Conservation (phyloP, 257 asterid species). For the Dorcoceras hygrometricum region DNA sequence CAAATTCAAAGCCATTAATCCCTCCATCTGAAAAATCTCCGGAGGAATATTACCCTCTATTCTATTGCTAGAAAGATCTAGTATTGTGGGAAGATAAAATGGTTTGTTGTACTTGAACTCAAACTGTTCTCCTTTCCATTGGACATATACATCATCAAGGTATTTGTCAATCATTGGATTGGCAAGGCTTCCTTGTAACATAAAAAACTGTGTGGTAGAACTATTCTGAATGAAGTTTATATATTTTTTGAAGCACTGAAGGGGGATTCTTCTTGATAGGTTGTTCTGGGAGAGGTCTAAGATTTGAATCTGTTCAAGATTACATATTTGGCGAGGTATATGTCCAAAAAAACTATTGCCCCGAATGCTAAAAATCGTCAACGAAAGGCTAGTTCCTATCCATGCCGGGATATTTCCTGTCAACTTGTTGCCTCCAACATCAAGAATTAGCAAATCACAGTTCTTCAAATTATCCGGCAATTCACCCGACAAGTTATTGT, state of each 20-base stretch:
- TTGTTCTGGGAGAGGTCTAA: constrained; percentile 41
- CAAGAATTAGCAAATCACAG: constrained; percentile 10
- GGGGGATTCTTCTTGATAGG: constrained; percentile 34
- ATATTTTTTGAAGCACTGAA: constrained; percentile 28
- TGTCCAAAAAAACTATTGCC: constrained; percentile 28
- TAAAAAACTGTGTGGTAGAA: too few relatives aligned
- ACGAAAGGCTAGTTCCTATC: not conserved
- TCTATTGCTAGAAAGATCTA: constrained; percentile 28
- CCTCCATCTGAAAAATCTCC: constrained; percentile 19
- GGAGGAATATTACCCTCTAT: constrained; percentile 24
- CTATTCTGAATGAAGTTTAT: constrained; percentile 1
- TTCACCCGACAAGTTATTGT: constrained; percentile 22
- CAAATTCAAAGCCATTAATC: constrained; percentile 29
- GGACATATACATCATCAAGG: constrained; percentile 15
- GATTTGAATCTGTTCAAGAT: constrained; percentile 29
- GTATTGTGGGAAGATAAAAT: constrained; percentile 13
- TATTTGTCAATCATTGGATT: too few relatives aligned
- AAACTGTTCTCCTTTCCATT: constrained; percentile 25
- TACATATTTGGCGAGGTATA: constrained; percentile 35
- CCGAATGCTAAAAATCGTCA: not conserved
- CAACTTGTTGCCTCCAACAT: constrained; percentile 21
- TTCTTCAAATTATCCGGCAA: constrained; percentile 14
- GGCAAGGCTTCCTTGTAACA: too few relatives aligned
- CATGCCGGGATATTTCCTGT: constrained; percentile 22
- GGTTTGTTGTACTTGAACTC: constrained; percentile 19